Percentiles rank a stretch among this genome's conserved stretches.
These are phyloP conservation scores for Hyparrhenia diplandra DNA, from an alignment of 176 grass and related monocot species.

Conservation along the genomic window DNA sequence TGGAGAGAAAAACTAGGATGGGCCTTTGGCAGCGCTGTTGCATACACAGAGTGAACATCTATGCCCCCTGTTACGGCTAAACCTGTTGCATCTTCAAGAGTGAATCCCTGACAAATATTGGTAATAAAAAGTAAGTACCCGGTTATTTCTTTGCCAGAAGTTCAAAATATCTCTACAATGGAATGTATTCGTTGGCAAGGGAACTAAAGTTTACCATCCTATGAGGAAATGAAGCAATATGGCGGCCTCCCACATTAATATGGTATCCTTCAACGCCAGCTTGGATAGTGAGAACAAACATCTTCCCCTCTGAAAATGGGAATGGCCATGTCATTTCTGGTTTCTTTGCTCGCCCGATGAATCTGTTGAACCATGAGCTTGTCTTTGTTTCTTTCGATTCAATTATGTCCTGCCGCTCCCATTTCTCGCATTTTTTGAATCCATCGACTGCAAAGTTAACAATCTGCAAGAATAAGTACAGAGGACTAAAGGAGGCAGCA, in stretches of 20 bases:
- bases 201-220: constrained; percentile 49
- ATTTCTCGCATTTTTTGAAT: constrained; percentile 76
- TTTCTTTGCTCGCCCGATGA: constrained; percentile 84
- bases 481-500: neutral
- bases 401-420: constrained; percentile 42
- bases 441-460: constrained; percentile 63
- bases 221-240: constrained; percentile 85
- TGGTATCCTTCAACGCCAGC: constrained; percentile 80
- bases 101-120: constrained; percentile 59
- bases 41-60: constrained; percentile 67
- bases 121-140: neutral
- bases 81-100: constrained; percentile 85
- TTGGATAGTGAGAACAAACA: constrained; percentile 91
- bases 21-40: constrained; percentile 68
- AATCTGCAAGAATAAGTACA: constrained; percentile 12
- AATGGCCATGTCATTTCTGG: constrained; percentile 90
- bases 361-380: constrained; percentile 81
- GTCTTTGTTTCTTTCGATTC: constrained; percentile 56
- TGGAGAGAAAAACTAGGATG: constrained; percentile 87
- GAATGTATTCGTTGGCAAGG: neutral
- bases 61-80: constrained; percentile 66
- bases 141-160: neutral
- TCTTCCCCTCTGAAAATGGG: constrained; percentile 71
- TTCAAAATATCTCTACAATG: neutral
- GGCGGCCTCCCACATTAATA: constrained; percentile 68